Evolutionary conservation across 2,329 filamentous ascomycete genomes (phyloP), one percentile per base, ranked within the genome.

Genomic region (Ambrosiella beaveri): DNA sequence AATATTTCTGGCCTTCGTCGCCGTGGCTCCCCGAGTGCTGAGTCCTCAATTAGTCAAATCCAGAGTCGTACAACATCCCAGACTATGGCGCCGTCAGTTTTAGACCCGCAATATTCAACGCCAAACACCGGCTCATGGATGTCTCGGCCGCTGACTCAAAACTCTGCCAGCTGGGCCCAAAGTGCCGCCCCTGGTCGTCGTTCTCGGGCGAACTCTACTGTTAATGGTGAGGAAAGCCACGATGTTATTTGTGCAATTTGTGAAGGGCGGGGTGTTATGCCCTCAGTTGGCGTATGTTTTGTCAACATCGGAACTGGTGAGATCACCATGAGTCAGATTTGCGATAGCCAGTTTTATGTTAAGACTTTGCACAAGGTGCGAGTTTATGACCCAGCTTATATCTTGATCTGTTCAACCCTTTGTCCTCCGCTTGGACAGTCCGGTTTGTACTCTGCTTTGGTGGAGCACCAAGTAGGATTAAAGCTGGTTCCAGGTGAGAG

Each of bases 311-410:
- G 87, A 47, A 90, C 87, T 1, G 86, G 85, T 44, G 88, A 95
- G 69, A 86, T 82, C 13, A 81, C 89, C 36, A 76, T 97, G 44
- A 94, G 88, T 66, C 88, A 96, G 65, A 91, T 97, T 62, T 89
- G 85, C 66, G 91, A 97, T 68, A 94, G 84, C 59, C 89, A 95
- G 67, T 94, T 89, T 39, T 97, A 95, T 67, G 83, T 89, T 59
- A 84, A 84, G 65, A 95, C 89, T 0, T 75, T 95, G 37, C 87
- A 95, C 69, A 95, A 96, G 67, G 76, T 97, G 39, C 79, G 80
- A 56, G 81, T 95, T 27, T 86, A 88, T 64, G 80, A 85, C 27
- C 90, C 91, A 0, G 85, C 84, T 1, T 81, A 84, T 62, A 86
- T 96, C 54, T 71, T 97, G 1, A 83, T 95, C 63, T 82, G 88